Evolutionary conservation across 768 basidiomycete genomes (phyloP).

Genomic region (Boletus subparvulus): DNA sequence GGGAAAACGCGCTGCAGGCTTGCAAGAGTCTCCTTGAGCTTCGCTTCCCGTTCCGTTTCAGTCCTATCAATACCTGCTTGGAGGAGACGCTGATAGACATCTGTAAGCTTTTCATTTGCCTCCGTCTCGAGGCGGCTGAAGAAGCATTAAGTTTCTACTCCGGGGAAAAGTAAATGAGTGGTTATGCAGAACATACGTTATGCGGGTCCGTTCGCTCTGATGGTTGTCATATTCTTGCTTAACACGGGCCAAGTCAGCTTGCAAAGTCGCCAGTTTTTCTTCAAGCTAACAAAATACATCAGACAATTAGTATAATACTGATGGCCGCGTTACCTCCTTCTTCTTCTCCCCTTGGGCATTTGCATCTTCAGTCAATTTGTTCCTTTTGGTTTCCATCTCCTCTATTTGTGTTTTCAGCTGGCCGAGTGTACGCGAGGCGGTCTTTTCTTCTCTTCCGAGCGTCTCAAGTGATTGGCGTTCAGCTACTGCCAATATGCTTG

Average conservation of each 20-base stretch:
- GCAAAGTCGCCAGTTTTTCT: constrained; percentile 52
- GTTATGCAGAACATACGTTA: constrained; percentile 49
- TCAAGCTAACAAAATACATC: constrained; percentile 45
- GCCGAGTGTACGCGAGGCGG: constrained; percentile 56
- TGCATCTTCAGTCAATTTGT: constrained; percentile 56
- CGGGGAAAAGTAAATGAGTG: not conserved
- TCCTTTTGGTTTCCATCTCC: constrained; percentile 57
- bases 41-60: constrained; percentile 81
- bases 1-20: constrained; percentile 89
- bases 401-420: constrained; percentile 71
- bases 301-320: not conserved
- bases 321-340: constrained; percentile 46
- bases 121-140: constrained; percentile 86
- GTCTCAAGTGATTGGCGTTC: constrained; percentile 87
- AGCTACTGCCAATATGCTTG: constrained; percentile 76
- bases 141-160: not conserved
- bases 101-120: constrained; percentile 86
- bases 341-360: constrained; percentile 48
- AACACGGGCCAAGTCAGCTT: constrained; percentile 59
- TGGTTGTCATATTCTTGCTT: constrained; percentile 83
- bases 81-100: constrained; percentile 77
- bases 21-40: constrained; percentile 81
- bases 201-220: constrained; percentile 76
- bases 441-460: constrained; percentile 81
- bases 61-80: constrained; percentile 88